Evolutionary conservation across 345 rosid species (phyloP).

Genomic region (Crucihimalaya himalaica): DNA sequence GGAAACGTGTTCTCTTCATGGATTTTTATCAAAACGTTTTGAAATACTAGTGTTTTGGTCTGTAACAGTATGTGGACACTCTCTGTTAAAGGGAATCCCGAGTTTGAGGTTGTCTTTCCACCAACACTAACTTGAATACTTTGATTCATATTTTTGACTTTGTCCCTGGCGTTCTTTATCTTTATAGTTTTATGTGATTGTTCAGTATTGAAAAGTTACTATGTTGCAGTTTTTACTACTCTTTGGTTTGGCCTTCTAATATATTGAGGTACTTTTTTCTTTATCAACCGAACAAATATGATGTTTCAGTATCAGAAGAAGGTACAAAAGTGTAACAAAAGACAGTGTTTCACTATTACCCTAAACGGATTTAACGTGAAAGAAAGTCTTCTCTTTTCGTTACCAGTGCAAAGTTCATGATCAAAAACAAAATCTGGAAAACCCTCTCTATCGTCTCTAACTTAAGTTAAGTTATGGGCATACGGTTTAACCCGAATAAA

Average conservation of each 20-base stretch:
- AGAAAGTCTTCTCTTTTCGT: no score
- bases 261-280: not conserved
- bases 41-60: conserved; percentile 19
- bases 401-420: no score
- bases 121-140: conserved; percentile 23
- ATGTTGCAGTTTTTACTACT: not conserved
- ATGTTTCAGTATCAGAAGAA: not conserved
- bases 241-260: not conserved
- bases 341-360: no score
- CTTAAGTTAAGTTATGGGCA: no score
- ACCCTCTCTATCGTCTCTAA: no score
- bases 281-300: not conserved
- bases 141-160: conserved; percentile 1
- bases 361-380: no score
- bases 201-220: not conserved
- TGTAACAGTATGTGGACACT: conserved; percentile 11
- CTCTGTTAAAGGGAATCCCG: conserved; percentile 20
- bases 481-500: no score
- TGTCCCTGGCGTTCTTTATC: not conserved
- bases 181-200: conserved; percentile 3
- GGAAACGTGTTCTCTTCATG: not conserved
- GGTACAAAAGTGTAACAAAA: not conserved
- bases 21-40: conserved; percentile 18
- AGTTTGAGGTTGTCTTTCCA: conserved; percentile 19
- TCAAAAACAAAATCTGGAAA: no score